Evolutionary conservation across 495 filamentous ascomycete species (phyloP), one percentile per base, ranked within the genome.

Genomic region (Haplographium delicatum): DNA sequence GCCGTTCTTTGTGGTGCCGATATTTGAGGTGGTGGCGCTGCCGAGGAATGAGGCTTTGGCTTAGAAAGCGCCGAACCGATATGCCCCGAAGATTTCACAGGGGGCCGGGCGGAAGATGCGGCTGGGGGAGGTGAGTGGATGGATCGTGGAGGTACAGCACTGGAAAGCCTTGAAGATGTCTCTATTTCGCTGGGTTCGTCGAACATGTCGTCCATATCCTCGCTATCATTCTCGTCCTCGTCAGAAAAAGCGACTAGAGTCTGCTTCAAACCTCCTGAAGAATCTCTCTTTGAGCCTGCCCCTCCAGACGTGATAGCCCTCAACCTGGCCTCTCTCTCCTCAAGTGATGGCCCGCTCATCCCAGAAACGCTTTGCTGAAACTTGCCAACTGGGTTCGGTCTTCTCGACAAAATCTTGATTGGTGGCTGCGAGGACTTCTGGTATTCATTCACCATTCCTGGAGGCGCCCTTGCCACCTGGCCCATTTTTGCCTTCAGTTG

Each of bases 391-490:
- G 39, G 13, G 1, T 44, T 54, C 7, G 28, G 51, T 34, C 24
- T 49, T 26, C 38, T 37, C 1, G 50, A 42, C 13, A 57, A 41
- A 11, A 60, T 62, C 37, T 33, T 50, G 10, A 60, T 16, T 5
- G 50, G 13, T 28, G 55, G 48, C 23, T 59, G 44, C 2, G 45
- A 45, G 6, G 59, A 52, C 11, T 13, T 48, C 15, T 28, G 24
- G 20, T 60, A 53, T 31, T 59, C 54, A 19, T 47, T 57, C 1
- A 53, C 51, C 60, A 62, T 62, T 23, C 41, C 60, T 6, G 53
- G 46, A 11, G 60, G 60, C 13, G 57, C 56, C 22, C 47, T 51
- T 24, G 5, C 35, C 10, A 59, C 44, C 18, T 57, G 53, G 1
- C 44, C 54, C 11, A 49, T 25, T 16, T 45, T 48, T 10, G 20